These are phyloP conservation scores for Vigna trinervia DNA, from an alignment of 306 rosid genomes.

Conservation along the genomic window DNA sequence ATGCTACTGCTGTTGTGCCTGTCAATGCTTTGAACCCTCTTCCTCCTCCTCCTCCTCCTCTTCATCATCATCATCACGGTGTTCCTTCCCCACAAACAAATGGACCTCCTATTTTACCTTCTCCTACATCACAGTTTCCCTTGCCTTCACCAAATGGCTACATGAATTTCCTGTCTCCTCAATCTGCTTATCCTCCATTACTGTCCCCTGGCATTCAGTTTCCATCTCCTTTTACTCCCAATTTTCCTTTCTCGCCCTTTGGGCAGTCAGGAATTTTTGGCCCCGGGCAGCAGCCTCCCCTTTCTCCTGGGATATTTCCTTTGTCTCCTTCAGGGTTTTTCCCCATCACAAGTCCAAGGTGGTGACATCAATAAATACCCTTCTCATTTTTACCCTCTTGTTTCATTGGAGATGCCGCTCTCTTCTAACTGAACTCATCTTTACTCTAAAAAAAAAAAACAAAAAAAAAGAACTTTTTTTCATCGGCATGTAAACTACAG, in stretches of 20 bases:
- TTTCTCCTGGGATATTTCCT: slow-evolving; percentile 74
- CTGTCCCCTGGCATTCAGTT: slow-evolving; percentile 74
- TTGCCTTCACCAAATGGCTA: slow-evolving; percentile 74
- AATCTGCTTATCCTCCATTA: slow-evolving; percentile 59
- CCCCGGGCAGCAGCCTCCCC: slow-evolving; percentile 74
- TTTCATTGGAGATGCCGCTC: slow-evolving; percentile 25
- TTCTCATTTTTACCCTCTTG: slow-evolving; percentile 38
- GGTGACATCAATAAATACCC: slow-evolving; percentile 64
- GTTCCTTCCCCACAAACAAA: slow-evolving; percentile 51
- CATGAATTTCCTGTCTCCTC: slow-evolving; percentile 63
- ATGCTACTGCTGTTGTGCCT: slow-evolving; percentile 47
- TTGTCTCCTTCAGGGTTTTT: slow-evolving; percentile 71
- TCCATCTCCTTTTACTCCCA: slow-evolving; percentile 65
- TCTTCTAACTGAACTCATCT: slow-evolving; percentile 36
- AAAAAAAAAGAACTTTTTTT: not conserved
- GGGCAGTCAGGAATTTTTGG: slow-evolving; percentile 74
- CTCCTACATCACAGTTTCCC: slow-evolving; percentile 72
- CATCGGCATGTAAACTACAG: slow-evolving; percentile 42
- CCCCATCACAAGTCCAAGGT: slow-evolving; percentile 74
- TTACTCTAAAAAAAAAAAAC: slow-evolving; percentile 23
- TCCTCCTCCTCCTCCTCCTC: not conserved
- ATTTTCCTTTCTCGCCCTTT: slow-evolving; percentile 68
- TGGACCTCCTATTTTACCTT: slow-evolving; percentile 63
- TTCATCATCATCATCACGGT: slow-evolving; percentile 19
- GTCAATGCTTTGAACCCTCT: slow-evolving; percentile 42